A percentile compares a stretch with the other conserved stretches of the same genome.
Evolutionary conservation across 148 eudicot species (phyloP).

Genomic region (Drosera capensis): DNA sequence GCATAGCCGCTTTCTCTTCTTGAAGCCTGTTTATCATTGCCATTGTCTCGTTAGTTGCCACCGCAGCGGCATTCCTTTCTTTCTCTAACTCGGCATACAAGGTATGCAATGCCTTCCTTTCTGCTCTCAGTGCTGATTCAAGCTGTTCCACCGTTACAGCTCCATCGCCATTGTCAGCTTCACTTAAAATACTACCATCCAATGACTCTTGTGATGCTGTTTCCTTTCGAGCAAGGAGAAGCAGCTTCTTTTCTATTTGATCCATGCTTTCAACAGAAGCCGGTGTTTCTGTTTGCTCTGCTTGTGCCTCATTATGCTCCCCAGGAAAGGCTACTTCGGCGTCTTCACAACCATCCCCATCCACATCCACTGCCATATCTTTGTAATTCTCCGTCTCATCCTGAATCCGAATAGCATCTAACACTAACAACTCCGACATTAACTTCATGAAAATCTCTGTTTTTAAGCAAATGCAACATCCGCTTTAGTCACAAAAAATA

Average conservation of each 20-base stretch:
- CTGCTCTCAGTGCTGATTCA: constrained; percentile 34
- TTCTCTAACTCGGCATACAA: constrained; percentile 70
- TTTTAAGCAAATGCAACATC: background rate
- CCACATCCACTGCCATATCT: constrained; percentile 12
- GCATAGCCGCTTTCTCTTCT: constrained; percentile 90
- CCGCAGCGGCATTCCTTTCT: constrained; percentile 79
- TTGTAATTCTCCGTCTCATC: constrained; percentile 20
- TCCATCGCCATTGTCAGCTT: constrained; percentile 36
- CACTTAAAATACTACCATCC: constrained; percentile 57
- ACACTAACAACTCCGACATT: constrained; percentile 4
- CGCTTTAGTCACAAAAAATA: background rate
- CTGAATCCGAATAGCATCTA: constrained; percentile 23
- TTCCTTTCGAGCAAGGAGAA: constrained; percentile 39
- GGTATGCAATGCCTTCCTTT: constrained; percentile 47
- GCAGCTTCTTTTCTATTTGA: constrained; percentile 36
- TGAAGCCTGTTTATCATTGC: constrained; percentile 97
- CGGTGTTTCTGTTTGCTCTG: constrained; percentile 5
- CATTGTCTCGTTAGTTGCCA: constrained; percentile 84
- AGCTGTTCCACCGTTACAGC: constrained; percentile 32
- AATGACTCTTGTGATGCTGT: constrained; percentile 46
- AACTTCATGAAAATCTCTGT: background rate
- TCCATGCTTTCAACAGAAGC: constrained; percentile 37
- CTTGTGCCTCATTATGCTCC: background rate
- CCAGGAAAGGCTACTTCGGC: background rate
- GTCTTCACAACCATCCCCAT: constrained; percentile 9